phyloP scores from a whole-genome alignment of 768 basidiomycete species.

The Lactifluus subvellereus region DNA sequence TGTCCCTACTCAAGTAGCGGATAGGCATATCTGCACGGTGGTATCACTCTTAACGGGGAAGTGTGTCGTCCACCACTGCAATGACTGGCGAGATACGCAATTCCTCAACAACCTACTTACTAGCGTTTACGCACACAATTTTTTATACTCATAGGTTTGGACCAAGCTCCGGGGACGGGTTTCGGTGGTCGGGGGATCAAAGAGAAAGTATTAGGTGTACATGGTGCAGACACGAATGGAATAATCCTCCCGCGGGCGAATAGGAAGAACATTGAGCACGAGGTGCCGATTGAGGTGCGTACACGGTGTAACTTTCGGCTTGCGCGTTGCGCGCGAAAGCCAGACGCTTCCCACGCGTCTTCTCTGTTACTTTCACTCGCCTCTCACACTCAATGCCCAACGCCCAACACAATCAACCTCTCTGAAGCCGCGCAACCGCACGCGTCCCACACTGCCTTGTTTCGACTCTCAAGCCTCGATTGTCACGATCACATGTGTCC shows the following conservation, averaged over 20 bases:
- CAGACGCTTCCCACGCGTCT: no score
- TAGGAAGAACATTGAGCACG: slow-evolving; percentile 81
- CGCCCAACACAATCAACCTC: no score
- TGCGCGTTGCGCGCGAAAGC: no score
- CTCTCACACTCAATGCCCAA: no score
- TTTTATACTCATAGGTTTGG: slow-evolving; percentile 30
- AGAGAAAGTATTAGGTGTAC: slow-evolving; percentile 87
- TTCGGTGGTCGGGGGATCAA: slow-evolving; percentile 88
- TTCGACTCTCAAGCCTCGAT: no score
- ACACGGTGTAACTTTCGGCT: no score
- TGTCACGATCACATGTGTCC: no score
- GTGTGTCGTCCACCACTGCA: slow-evolving; percentile 68
- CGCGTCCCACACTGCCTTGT: no score
- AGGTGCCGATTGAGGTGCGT: slow-evolving; percentile 67
- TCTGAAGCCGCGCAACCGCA: no score
- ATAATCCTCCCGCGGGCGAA: slow-evolving; percentile 83
- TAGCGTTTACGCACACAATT: not conserved
- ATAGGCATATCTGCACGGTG: slow-evolving; percentile 68
- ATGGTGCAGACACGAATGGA: slow-evolving; percentile 77
- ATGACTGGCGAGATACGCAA: slow-evolving; percentile 58
- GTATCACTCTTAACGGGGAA: slow-evolving; percentile 78
- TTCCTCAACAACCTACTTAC: no score
- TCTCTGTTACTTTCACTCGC: no score
- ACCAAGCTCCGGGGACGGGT: slow-evolving; percentile 81
- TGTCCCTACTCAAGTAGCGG: not conserved